phyloP scores from a whole-genome alignment of 2,329 filamentous ascomycete genomes.

The Aureobasidium sp. region DNA sequence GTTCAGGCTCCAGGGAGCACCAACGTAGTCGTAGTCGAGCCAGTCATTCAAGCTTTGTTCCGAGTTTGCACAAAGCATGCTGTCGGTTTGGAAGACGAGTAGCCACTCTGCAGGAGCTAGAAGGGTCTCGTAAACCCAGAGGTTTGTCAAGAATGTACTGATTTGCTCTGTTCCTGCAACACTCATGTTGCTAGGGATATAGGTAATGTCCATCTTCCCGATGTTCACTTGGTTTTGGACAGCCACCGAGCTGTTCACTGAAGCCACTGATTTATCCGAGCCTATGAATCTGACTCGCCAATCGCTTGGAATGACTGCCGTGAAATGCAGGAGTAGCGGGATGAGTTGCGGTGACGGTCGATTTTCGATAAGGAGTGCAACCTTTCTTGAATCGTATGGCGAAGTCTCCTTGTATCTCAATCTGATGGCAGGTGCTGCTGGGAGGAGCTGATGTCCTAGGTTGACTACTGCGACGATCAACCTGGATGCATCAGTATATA shows the following conservation, averaged over 20 bases:
- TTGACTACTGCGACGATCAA: not conserved
- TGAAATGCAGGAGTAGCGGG: conserved; percentile 1
- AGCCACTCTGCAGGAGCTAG: not conserved
- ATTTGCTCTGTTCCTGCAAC: not conserved
- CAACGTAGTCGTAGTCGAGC: conserved; percentile 2
- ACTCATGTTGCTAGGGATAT: not conserved
- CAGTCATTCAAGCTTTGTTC: conserved; percentile 3
- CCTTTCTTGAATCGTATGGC: not conserved
- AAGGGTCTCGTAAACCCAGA: not conserved
- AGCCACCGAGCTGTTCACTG: not conserved
- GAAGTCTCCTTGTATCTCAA: not conserved
- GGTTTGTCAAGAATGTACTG: not conserved
- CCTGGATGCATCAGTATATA: not conserved
- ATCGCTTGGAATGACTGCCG: not conserved
- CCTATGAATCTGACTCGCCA: conserved; percentile 7
- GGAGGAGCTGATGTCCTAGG: not conserved
- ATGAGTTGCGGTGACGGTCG: conserved; percentile 2
- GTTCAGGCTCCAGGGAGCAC: not conserved
- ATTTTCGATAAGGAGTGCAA: not conserved
- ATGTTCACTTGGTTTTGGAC: not conserved
- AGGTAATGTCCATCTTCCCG: not conserved
- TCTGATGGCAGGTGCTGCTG: not conserved
- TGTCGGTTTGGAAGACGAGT: not conserved
- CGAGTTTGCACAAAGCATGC: conserved; percentile 5
- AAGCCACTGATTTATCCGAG: not conserved